Conservation (phyloP, 441 rosid genomes). For the Theobroma grandiflorum region DNA sequence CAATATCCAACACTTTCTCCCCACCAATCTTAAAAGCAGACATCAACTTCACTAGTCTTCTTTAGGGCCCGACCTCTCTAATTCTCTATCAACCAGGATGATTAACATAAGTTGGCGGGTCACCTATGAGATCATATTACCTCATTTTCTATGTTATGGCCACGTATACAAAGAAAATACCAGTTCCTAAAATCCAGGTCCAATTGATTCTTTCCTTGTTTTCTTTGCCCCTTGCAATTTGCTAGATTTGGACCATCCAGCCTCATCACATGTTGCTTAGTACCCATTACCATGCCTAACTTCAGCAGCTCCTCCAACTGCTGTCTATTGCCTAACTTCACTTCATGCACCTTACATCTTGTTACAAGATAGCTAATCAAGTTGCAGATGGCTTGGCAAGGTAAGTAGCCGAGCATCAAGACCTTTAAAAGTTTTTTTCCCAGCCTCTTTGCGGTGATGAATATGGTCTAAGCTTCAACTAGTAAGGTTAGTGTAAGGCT, state of each 20-base stretch:
- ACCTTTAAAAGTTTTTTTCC: background rate
- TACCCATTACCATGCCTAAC: too few species aligned
- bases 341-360: background rate
- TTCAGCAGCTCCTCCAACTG: background rate
- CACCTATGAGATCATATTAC: background rate
- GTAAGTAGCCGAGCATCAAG: background rate
- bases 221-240: background rate
- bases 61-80: background rate
- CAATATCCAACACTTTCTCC: background rate
- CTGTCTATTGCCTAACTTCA: background rate
- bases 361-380: background rate
- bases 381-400: background rate
- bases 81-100: background rate
- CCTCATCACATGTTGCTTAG: background rate
- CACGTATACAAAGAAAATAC: background rate
- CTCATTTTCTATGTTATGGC: background rate
- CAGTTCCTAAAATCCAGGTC: background rate
- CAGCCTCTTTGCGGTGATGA: background rate
- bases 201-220: background rate
- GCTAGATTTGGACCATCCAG: background rate
- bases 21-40: background rate
- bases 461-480: background rate
- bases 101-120: background rate
- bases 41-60: background rate
- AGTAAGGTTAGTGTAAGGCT: background rate